Percentiles rank a stretch among this genome's conserved stretches.
phyloP scores from a whole-genome alignment of 2,329 filamentous ascomycete species.

The Diaporthe helianthi region DNA sequence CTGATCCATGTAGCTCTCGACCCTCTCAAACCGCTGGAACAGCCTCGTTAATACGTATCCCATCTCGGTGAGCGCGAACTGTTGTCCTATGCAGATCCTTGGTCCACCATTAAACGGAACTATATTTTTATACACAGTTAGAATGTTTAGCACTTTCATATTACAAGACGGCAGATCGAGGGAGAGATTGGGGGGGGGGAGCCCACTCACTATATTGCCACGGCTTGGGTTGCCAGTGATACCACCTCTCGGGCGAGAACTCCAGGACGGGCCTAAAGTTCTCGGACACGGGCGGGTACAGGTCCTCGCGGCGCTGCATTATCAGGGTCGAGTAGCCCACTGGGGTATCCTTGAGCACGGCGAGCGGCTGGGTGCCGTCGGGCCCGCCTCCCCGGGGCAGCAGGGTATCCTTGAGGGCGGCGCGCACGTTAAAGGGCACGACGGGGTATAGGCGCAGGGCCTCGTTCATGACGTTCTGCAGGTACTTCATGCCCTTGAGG shows the following conservation, averaged over 20 bases:
- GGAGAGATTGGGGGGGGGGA: too few relatives aligned
- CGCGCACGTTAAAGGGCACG: slow-evolving; percentile 80
- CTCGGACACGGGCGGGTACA: slow-evolving; percentile 61
- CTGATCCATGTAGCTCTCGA: slow-evolving; percentile 64
- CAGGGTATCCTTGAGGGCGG: slow-evolving; percentile 75
- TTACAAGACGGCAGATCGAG: neutral
- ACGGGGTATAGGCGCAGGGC: slow-evolving; percentile 45
- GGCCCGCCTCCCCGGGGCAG: slow-evolving; percentile 75
- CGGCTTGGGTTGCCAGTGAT: slow-evolving; percentile 65
- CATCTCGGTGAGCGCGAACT: slow-evolving; percentile 83
- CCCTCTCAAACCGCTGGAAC: slow-evolving; percentile 73
- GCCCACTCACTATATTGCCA: slow-evolving; percentile 67
- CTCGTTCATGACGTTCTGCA: slow-evolving; percentile 39
- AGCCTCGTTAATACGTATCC: slow-evolving; percentile 74
- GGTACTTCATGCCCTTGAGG: slow-evolving; percentile 39
- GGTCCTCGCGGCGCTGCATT: slow-evolving; percentile 74
- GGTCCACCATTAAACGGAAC: slow-evolving; percentile 79
- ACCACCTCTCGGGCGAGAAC: slow-evolving; percentile 75
- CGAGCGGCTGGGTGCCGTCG: slow-evolving; percentile 66
- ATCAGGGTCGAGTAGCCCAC: slow-evolving; percentile 72
- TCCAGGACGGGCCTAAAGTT: slow-evolving; percentile 53
- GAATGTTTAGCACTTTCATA: neutral
- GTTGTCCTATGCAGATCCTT: slow-evolving; percentile 78
- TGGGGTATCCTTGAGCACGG: slow-evolving; percentile 69
- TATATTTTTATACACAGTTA: neutral